phyloP scores from a whole-genome alignment of 257 asterid genomes.

The Galeopsis tetrahit region DNA sequence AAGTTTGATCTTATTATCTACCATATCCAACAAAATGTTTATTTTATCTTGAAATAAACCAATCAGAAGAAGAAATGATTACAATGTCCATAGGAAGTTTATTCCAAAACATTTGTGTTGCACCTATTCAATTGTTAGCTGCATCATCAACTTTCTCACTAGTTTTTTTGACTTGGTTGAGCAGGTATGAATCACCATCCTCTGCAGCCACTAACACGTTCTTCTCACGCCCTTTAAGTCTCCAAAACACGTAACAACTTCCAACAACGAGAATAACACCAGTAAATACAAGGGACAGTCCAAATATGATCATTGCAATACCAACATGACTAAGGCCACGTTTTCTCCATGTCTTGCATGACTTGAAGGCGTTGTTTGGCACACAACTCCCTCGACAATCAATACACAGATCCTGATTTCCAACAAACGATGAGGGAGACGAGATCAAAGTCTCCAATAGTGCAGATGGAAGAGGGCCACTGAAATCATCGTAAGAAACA shows the following conservation, averaged over 20 bases:
- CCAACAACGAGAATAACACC: conserved; percentile 44
- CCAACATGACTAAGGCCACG: conserved; percentile 36
- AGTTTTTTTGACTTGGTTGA: conserved; percentile 63
- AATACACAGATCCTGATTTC: conserved; percentile 57
- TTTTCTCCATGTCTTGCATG: conserved; percentile 45
- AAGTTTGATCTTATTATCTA: no score
- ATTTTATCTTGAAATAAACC: no score
- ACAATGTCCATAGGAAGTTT: no score
- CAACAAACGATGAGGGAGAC: conserved; percentile 61
- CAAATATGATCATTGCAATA: conserved; percentile 50
- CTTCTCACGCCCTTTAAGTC: conserved; percentile 34
- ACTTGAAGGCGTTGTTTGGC: conserved; percentile 35
- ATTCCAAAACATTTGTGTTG: no score
- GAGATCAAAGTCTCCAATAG: conserved; percentile 44
- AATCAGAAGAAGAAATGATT: no score
- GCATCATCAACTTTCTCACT: conserved; percentile 62
- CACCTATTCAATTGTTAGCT: no score
- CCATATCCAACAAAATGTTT: no score
- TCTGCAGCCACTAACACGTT: conserved; percentile 41
- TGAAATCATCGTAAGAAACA: conserved; percentile 60
- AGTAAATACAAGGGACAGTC: conserved; percentile 36
- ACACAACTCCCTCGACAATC: conserved; percentile 49
- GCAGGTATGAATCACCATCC: conserved; percentile 71
- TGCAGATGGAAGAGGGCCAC: conserved; percentile 58
- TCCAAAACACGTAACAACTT: conserved; percentile 35